These are phyloP conservation scores for Pyricularia sp. DNA, from an alignment of 2,329 filamentous ascomycete species.

Conservation along the genomic window DNA sequence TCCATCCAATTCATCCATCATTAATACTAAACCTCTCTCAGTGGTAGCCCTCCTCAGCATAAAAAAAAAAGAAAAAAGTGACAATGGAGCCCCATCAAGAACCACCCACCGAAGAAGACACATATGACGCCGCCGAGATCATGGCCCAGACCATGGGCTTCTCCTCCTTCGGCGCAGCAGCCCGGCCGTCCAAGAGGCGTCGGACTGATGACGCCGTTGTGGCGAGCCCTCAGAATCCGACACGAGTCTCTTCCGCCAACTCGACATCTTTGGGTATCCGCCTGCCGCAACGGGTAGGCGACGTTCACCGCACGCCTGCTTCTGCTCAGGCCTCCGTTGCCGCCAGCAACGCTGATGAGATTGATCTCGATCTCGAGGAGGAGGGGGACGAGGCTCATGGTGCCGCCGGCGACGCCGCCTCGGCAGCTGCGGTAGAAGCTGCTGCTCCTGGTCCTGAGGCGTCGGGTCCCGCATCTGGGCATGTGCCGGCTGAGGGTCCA, in stretches of 20 bases:
- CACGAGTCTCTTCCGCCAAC: slow-evolving; percentile 7
- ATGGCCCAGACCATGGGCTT: slow-evolving; percentile 64
- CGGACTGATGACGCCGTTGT: slow-evolving; percentile 49
- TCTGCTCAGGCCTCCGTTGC: not conserved
- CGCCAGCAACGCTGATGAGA: slow-evolving; percentile 29
- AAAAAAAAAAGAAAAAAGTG: too few species aligned
- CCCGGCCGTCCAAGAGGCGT: slow-evolving; percentile 47
- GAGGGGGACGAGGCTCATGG: slow-evolving; percentile 12
- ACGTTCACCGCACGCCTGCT: slow-evolving; percentile 10
- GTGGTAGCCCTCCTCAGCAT: not conserved
- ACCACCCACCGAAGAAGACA: slow-evolving; percentile 7
- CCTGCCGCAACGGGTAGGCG: slow-evolving; percentile 6
- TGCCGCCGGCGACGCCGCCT: slow-evolving; percentile 5
- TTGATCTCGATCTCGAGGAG: slow-evolving; percentile 25
- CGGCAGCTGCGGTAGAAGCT: slow-evolving; percentile 11
- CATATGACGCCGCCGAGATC: slow-evolving; percentile 31
- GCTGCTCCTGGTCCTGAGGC: slow-evolving; percentile 6
- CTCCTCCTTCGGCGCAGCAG: slow-evolving; percentile 49
- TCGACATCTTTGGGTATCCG: slow-evolving; percentile 13
- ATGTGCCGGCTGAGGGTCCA: slow-evolving; percentile 13
- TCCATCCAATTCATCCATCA: not conserved
- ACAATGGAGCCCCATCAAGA: not conserved
- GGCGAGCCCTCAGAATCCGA: slow-evolving; percentile 14
- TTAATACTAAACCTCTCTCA: not conserved
- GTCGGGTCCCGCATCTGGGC: not conserved